These are phyloP conservation scores for Westerdykella sp. DNA, from an alignment of 2,329 filamentous ascomycete species.

Conservation along the genomic window DNA sequence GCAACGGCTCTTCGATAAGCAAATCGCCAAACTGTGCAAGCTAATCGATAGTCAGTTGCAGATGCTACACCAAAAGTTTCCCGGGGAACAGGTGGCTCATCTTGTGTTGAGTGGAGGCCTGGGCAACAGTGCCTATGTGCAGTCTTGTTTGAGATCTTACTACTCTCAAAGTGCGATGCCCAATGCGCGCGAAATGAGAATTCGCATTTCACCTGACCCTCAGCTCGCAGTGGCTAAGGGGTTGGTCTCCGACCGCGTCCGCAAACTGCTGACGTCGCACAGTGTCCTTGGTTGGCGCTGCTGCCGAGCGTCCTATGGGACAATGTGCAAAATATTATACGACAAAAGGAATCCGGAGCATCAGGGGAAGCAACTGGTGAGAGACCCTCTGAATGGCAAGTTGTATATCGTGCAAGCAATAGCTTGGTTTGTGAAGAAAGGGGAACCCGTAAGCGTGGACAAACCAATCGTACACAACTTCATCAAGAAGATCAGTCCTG, in stretches of 20 bases:
- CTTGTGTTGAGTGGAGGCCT: constrained; percentile 41
- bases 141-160: constrained; percentile 27
- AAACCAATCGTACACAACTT: constrained; percentile 31
- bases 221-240: constrained; percentile 53
- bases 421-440: constrained; percentile 36
- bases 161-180: constrained; percentile 24
- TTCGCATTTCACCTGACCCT: constrained; percentile 43
- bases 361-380: constrained; percentile 14
- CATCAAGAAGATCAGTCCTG: constrained; percentile 26
- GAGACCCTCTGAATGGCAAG: constrained; percentile 31
- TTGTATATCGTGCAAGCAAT: constrained; percentile 33
- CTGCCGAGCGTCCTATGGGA: constrained; percentile 35
- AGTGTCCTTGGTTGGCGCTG: constrained; percentile 41
- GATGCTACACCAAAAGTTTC: constrained; percentile 22
- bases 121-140: constrained; percentile 40
- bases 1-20: constrained; percentile 31
- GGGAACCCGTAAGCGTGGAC: constrained; percentile 30
- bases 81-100: constrained; percentile 27
- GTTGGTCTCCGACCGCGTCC: constrained; percentile 47
- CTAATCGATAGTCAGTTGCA: constrained; percentile 33
- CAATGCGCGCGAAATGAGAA: constrained; percentile 19
- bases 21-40: constrained; percentile 31
- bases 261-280: constrained; percentile 40
- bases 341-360: constrained; percentile 31
- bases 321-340: constrained; percentile 34